Evolutionary conservation across 441 rosid genomes (phyloP).

Genomic region (Populus trichocarpa): DNA sequence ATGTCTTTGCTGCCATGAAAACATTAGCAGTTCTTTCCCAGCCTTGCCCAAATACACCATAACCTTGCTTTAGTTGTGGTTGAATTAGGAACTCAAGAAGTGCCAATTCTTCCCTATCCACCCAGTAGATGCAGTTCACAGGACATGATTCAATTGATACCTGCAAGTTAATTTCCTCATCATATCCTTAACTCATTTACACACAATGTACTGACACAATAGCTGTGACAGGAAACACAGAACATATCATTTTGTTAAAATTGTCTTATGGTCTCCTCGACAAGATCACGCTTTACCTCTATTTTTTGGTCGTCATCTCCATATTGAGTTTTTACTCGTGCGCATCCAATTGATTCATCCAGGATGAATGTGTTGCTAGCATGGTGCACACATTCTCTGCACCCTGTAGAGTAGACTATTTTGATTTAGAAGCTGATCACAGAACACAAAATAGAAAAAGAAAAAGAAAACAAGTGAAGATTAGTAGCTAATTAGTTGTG

Average conservation of each 20-base stretch:
- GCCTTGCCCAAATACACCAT: conserved; percentile 61
- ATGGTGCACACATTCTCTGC: conserved; percentile 58
- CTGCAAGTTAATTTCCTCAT: conserved; percentile 17
- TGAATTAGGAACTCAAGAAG: conserved; percentile 50
- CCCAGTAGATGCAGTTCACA: conserved; percentile 63
- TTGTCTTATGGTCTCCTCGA: background rate
- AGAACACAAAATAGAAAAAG: background rate
- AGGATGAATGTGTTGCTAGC: conserved; percentile 54
- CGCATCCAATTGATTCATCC: conserved; percentile 49
- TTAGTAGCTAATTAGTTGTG: background rate
- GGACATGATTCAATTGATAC: conserved; percentile 63
- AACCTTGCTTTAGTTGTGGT: conserved; percentile 44
- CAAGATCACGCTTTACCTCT: conserved; percentile 27
- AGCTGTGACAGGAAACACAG: background rate
- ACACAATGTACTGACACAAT: background rate
- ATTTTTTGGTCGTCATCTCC: conserved; percentile 47
- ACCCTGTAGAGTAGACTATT: conserved; percentile 32
- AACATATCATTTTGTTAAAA: too few relatives aligned
- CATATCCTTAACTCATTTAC: background rate
- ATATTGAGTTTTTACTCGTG: conserved; percentile 51
- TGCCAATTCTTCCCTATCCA: conserved; percentile 44
- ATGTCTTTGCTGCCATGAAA: conserved; percentile 51
- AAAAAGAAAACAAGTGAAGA: background rate
- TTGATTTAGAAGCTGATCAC: background rate
- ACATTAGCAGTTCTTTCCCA: conserved; percentile 58